These are phyloP conservation scores for Triticum aestivum DNA, from an alignment of 176 grass and related monocot genomes.

Conservation along the genomic window IWGSC_CS_RefSeq_v2.1 NC_057797.1:370418994-370419493, in stretches of 20 bases:
- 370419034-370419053: conserved; percentile 23
- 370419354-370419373: conserved; percentile 58
- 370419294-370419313: conserved; percentile 6
- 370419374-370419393: conserved; percentile 62
- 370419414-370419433: conserved; percentile 67
- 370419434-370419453: conserved; percentile 79
- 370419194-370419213: conserved; percentile 7
- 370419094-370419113: conserved; percentile 49
- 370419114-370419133: conserved; percentile 82
- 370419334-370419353: conserved; percentile 68
- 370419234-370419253: not conserved
- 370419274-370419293: not conserved
- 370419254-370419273: not conserved
- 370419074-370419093: conserved; percentile 91
- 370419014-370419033: not conserved
- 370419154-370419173: conserved; percentile 38
- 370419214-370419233: not conserved
- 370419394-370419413: conserved; percentile 77
- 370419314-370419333: conserved; percentile 11
- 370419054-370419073: conserved; percentile 83
- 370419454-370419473: conserved; percentile 94
- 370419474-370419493: conserved; percentile 85
- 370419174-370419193: conserved; percentile 5
- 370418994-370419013: conserved; percentile 1
- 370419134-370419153: conserved; percentile 54